Evolutionary conservation across 164 flowering plant genomes (phyloP).

Genomic region (Amborella trichopoda): DNA sequence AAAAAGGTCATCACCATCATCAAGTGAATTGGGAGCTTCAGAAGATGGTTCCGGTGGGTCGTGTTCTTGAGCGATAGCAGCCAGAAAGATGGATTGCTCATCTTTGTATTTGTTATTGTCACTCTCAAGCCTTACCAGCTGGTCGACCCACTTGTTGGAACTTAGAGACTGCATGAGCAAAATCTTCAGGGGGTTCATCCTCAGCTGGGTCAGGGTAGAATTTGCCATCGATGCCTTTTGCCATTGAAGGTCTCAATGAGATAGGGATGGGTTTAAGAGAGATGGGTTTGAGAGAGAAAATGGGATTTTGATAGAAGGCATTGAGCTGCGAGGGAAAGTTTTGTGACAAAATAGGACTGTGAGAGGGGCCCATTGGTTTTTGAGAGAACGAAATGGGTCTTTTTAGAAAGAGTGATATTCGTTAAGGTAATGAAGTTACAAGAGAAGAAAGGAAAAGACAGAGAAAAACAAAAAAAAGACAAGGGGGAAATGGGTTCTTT

Average conservation of each 20-base stretch:
- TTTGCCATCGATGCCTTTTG: conserved; percentile 49
- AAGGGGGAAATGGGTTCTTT: too few relatives aligned
- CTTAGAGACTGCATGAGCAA: conserved; percentile 63
- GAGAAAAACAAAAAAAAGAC: too few relatives aligned
- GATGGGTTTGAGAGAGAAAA: conserved; percentile 3
- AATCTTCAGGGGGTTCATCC: conserved; percentile 89
- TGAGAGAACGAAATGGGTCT: too few relatives aligned
- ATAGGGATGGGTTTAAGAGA: background rate
- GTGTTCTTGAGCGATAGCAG: conserved; percentile 62
- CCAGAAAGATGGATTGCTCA: conserved; percentile 50
- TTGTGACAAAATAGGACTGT: too few relatives aligned
- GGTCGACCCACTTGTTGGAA: conserved; percentile 68
- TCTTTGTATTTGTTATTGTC: conserved; percentile 61
- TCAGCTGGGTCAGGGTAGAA: conserved; percentile 60
- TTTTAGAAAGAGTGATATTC: too few relatives aligned
- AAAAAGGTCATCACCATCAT: conserved; percentile 61
- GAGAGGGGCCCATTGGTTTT: too few relatives aligned
- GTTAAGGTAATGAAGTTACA: too few relatives aligned
- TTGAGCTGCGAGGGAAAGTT: too few relatives aligned
- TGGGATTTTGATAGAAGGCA: background rate
- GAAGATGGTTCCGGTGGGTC: conserved; percentile 30
- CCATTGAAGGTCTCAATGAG: conserved; percentile 12
- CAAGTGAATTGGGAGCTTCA: background rate
- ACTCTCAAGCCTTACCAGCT: conserved; percentile 58
- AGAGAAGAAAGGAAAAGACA: too few relatives aligned